Evolutionary conservation across 495 filamentous ascomycete species (phyloP).

Genomic region (Lasiosphaeria ovina): DNA sequence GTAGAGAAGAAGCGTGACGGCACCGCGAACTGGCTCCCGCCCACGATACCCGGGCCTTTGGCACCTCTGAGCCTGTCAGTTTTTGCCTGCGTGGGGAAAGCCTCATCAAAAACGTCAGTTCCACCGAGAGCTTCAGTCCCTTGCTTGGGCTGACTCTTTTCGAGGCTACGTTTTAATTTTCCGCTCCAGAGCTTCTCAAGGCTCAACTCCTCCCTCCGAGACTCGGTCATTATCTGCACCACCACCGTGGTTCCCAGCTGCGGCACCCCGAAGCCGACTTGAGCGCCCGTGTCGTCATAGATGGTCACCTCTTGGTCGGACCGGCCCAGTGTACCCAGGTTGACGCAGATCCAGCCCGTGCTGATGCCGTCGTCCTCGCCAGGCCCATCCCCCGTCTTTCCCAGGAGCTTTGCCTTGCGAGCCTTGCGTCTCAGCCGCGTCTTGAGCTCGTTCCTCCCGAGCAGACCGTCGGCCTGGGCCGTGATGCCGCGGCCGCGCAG

Average conservation of each 20-base stretch:
- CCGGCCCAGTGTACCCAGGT: constrained; percentile 67
- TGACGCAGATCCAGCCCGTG: constrained; percentile 95
- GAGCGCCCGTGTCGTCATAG: constrained; percentile 41
- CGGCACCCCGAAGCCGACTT: constrained; percentile 75
- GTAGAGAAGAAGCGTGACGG: constrained; percentile 30
- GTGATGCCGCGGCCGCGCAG: constrained; percentile 68
- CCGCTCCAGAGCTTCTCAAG: constrained; percentile 77
- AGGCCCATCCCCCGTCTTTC: constrained; percentile 46
- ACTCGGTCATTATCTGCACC: constrained; percentile 86
- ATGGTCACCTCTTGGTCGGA: constrained; percentile 41
- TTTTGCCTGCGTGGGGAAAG: background rate
- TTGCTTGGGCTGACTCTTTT: constrained; percentile 9
- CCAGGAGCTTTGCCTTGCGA: constrained; percentile 73
- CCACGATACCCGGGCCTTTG: background rate
- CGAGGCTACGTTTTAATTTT: constrained; percentile 21
- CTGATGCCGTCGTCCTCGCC: constrained; percentile 73
- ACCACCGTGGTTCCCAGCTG: constrained; percentile 62
- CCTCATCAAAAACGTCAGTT: background rate
- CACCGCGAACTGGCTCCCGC: background rate
- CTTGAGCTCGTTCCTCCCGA: constrained; percentile 90
- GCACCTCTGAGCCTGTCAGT: background rate
- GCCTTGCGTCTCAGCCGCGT: constrained; percentile 75
- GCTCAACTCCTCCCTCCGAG: constrained; percentile 78
- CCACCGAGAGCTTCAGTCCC: background rate
- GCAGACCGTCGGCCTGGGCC: constrained; percentile 79